Evolutionary conservation across 495 filamentous ascomycete genomes (phyloP).

Genomic region (Penicillium cinerascens): DNA sequence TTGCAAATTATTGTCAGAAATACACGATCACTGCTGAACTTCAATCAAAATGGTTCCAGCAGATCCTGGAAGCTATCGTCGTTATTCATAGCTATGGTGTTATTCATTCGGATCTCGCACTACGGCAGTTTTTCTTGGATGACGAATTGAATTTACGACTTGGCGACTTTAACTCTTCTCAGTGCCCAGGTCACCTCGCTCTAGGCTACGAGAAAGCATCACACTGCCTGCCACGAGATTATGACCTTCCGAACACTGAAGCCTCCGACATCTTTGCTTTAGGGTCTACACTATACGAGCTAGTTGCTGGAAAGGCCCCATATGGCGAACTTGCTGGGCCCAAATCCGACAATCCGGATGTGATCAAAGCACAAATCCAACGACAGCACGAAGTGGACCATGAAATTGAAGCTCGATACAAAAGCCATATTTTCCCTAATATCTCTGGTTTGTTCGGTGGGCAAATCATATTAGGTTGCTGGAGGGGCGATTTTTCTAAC

Average conservation of each 20-base stretch:
- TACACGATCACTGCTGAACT: constrained; percentile 1
- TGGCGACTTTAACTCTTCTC: constrained; percentile 1
- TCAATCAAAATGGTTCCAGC: constrained; percentile 13
- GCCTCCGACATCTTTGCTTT: constrained; percentile 5
- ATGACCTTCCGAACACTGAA: constrained; percentile 5
- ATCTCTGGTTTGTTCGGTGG: constrained; percentile 2
- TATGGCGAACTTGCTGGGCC: constrained; percentile 2
- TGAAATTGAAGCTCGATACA: constrained; percentile 9
- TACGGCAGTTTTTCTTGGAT: constrained; percentile 1
- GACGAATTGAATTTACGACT: constrained; percentile 1
- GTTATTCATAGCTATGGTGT: constrained; percentile 10
- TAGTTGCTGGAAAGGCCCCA: not conserved
- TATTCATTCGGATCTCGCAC: constrained; percentile 15
- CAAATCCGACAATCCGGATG: not conserved
- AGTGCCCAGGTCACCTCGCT: not conserved
- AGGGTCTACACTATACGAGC: constrained; percentile 7
- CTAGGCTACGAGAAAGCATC: constrained; percentile 8
- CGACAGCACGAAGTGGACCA: not conserved
- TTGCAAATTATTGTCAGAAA: constrained; percentile 8
- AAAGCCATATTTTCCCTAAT: constrained; percentile 3
- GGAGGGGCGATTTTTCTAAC: not conserved
- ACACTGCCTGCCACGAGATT: constrained; percentile 1
- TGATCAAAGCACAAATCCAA: constrained; percentile 1
- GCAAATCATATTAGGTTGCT: constrained; percentile 2
- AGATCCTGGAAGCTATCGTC: constrained; percentile 16